Base-by-base conservation (phyloP, 2,329 filamentous ascomycete species). In the Herpotrichia juniperi region DNA sequence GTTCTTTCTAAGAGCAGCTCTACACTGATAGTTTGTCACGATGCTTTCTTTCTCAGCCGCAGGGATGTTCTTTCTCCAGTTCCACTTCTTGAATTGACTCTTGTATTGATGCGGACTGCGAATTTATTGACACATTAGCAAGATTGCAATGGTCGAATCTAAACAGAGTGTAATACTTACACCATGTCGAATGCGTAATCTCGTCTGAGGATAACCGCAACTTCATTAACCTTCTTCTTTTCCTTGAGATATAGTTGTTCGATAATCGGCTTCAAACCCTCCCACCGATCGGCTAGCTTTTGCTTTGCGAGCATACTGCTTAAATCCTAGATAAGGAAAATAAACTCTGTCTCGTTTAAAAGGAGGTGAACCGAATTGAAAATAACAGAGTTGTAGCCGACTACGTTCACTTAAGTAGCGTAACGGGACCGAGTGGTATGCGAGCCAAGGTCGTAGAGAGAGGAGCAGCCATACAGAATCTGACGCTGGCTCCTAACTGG, bases 81-180 rank as follows among this genome's bases (percentile, higher is more conserved):
- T 54, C 71, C 69, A 73, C 53, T 68, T 67, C 31, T 56, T 66
- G 56, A 73, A 62, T 3, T 66, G 63, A 44, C 71, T 64, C 43
- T 70, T 72, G 56, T 73, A 74, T 46, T 71, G 61, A 32, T 57
- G n/a, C n/a, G n/a, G 44, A 12, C 61, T 63, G 28, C 70, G 72
- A 39, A 14, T 25, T 24, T 14, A 14, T 17, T 42, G 37, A 21
- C 17, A 42, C 10, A 5, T 5, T 22, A 19, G 9, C 16, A 7
- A 8, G 5, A 19, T 21, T 25, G 37, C 8, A n/a, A 25, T 21
- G 21, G 9, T 21, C 9, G 16, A 19, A n/a, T n/a, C n/a, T n/a
- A n/a, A n/a, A n/a, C n/a, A n/a, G n/a, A n/a, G n/a, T n/a, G 14
- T 35, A 35, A 25, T 5, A 51, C 55, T 44, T 30, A 61, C 59